phyloP scores from a whole-genome alignment of 768 basidiomycete species.

The Suillus occidentalis region DNA sequence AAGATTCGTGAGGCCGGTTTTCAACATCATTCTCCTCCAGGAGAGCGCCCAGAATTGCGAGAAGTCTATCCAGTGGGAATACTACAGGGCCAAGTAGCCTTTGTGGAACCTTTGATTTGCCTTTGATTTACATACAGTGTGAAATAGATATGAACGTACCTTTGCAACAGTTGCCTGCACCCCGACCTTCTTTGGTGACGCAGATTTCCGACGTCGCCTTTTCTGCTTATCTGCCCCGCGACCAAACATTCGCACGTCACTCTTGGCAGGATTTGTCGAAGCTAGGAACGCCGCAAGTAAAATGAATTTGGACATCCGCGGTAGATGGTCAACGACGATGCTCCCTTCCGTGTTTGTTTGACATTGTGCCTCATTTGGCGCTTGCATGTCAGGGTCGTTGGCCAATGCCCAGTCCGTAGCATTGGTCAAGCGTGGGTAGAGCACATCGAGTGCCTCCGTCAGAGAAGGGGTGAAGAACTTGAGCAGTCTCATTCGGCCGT shows the following conservation, averaged over 20 bases:
- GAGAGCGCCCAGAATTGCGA: constrained; percentile 78
- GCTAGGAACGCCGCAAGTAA: constrained; percentile 78
- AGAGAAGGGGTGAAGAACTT: constrained; percentile 64
- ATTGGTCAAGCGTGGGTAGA: constrained; percentile 68
- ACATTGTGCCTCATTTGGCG: neutral
- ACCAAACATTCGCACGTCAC: constrained; percentile 83
- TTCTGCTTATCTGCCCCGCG: constrained; percentile 67
- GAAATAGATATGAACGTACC: constrained; percentile 28
- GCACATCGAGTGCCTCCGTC: constrained; percentile 58
- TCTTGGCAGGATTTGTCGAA: constrained; percentile 80
- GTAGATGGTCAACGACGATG: constrained; percentile 40
- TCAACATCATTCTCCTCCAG: constrained; percentile 69
- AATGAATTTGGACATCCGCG: constrained; percentile 72
- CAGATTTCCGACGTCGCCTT: constrained; percentile 46
- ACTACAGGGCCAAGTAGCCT: constrained; percentile 75
- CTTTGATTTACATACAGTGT: constrained; percentile 1
- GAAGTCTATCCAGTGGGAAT: constrained; percentile 77
- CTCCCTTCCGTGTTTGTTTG: constrained; percentile 1
- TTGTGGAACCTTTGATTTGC: constrained; percentile 59
- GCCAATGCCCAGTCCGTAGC: constrained; percentile 60
- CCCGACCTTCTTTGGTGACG: constrained; percentile 38
- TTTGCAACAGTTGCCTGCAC: constrained; percentile 47
- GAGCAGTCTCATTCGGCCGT: constrained; percentile 64
- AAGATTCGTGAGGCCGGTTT: constrained; percentile 40
- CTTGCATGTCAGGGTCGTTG: constrained; percentile 43